phyloP scores from a whole-genome alignment of 2,329 filamentous ascomycete genomes.

The Stemphylium lycopersici region DNA sequence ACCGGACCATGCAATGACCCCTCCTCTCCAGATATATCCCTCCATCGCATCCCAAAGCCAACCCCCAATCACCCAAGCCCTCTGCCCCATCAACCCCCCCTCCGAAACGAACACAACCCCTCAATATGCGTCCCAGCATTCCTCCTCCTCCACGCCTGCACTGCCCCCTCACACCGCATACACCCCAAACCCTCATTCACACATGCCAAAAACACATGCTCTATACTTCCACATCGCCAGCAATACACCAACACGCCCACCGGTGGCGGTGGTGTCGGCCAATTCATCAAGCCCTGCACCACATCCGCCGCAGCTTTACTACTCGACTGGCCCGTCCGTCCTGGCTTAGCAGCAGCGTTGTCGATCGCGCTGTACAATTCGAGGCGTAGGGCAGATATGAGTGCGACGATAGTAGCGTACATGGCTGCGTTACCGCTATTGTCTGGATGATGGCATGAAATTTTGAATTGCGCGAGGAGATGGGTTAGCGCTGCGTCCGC shows the following conservation, averaged over 20 bases:
- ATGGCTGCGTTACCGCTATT: conserved; percentile 22
- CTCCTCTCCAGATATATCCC: no score
- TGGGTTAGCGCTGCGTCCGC: conserved; percentile 6
- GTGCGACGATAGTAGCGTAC: conserved; percentile 19
- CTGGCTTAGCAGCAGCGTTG: conserved; percentile 16
- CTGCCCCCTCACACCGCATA: conserved; percentile 6
- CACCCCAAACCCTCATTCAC: conserved; percentile 11
- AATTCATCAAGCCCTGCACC: conserved; percentile 18
- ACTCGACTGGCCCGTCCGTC: conserved; percentile 13
- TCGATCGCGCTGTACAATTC: conserved; percentile 8
- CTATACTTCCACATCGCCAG: conserved; percentile 11
- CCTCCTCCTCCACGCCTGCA: conserved; percentile 11
- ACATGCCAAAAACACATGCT: conserved; percentile 11
- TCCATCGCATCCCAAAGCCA: no score
- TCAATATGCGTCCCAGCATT: conserved; percentile 19
- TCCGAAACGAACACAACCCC: conserved; percentile 5
- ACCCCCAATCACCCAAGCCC: not conserved
- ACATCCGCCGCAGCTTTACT: conserved; percentile 13
- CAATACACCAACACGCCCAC: conserved; percentile 17
- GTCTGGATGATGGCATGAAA: not conserved
- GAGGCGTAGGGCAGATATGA: conserved; percentile 16
- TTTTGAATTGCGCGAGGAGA: conserved; percentile 10
- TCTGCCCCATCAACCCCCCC: fast-evolving
- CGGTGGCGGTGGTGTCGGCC: conserved; percentile 22
- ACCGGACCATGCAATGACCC: no score